phyloP scores from a whole-genome alignment of 2,329 filamentous ascomycete species.

The Pseudopithomyces chartarum region DNA sequence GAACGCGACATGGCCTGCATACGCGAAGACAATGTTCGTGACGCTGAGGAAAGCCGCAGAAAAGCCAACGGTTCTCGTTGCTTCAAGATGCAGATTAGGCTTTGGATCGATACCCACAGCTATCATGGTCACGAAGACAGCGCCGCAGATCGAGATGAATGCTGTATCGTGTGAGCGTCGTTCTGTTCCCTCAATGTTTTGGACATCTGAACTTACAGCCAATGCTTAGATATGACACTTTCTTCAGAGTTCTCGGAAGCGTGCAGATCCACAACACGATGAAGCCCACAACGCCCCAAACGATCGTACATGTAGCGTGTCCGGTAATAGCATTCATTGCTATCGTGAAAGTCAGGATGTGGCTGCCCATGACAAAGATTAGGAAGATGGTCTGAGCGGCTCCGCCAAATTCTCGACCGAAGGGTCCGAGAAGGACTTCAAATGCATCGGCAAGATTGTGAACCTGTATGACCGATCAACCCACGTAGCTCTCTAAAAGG shows the following conservation, averaged over 20 bases:
- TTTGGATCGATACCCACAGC: conserved; percentile 59
- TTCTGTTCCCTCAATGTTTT: neutral
- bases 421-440: conserved; percentile 61
- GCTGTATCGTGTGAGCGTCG: conserved; percentile 40
- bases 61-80: conserved; percentile 20
- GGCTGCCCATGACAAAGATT: conserved; percentile 70
- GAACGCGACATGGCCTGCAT: conserved; percentile 68
- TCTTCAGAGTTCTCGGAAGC: conserved; percentile 65
- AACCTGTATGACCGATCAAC: conserved; percentile 6
- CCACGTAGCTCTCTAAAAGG: neutral
- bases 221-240: conserved; percentile 66
- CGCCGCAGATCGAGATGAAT: conserved; percentile 66
- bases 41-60: conserved; percentile 26
- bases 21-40: conserved; percentile 71
- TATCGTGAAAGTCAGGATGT: conserved; percentile 70
- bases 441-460: conserved; percentile 65
- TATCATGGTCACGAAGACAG: conserved; percentile 70
- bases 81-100: conserved; percentile 26
- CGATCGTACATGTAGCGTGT: conserved; percentile 65
- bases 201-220: conserved; percentile 48
- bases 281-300: conserved; percentile 66
- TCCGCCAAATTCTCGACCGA: conserved; percentile 67
- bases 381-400: conserved; percentile 66
- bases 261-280: conserved; percentile 65
- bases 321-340: conserved; percentile 67